phyloP scores from a whole-genome alignment of 768 basidiomycete species.

The Porphyrellus cyaneotinctus region DNA sequence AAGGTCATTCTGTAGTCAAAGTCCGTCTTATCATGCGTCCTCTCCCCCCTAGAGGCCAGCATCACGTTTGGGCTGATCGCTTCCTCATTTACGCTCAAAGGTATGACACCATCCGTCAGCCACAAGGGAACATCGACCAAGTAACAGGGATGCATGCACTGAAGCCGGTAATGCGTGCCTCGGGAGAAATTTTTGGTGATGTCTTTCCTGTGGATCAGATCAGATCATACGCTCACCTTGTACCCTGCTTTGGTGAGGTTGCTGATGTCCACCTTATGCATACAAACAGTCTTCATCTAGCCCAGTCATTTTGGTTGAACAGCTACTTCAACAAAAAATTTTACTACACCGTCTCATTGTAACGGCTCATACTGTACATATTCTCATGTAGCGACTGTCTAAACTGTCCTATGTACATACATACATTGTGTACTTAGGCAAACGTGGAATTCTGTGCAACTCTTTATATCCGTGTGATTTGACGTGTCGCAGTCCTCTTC shows the following conservation, averaged over 20 bases:
- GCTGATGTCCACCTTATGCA: no score
- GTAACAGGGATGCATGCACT: neutral
- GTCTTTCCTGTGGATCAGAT: neutral
- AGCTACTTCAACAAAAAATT: neutral
- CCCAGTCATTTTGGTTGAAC: no score
- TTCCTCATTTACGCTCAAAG: no score
- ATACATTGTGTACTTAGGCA: no score
- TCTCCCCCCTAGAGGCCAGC: no score
- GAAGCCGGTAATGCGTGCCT: neutral
- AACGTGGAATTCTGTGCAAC: no score
- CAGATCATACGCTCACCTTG: neutral
- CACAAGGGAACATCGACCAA: neutral
- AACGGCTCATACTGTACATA: no score
- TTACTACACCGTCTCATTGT: neutral
- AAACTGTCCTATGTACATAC: no score
- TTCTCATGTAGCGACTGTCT: no score
- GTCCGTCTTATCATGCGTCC: neutral
- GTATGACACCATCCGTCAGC: neutral
- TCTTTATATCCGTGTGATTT: no score
- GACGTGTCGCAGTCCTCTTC: no score
- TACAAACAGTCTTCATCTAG: no score
- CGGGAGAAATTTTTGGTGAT: neutral
- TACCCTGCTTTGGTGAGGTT: neutral
- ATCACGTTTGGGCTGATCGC: neutral
- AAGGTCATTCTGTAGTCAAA: neutral